Evolutionary conservation across 1,139 yeast species (phyloP).

Genomic region (Suhomyces taliae): DNA sequence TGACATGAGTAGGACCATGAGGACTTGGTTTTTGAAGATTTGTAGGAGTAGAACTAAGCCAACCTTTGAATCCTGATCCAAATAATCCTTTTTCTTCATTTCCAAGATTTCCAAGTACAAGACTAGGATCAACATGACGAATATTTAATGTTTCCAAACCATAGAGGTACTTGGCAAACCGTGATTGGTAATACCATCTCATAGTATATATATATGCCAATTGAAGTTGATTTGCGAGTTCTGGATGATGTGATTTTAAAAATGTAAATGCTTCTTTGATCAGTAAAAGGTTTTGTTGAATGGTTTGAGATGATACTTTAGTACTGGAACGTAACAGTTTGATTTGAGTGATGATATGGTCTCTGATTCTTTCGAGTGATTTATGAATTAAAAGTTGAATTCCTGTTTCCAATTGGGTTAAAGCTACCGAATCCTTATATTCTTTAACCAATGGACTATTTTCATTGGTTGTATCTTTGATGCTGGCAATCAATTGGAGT

Average conservation of each 20-base stretch:
- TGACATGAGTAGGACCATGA: conserved; percentile 14
- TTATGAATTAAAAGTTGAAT: conserved; percentile 48
- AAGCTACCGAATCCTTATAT: conserved; percentile 35
- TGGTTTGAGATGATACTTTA: conserved; percentile 59
- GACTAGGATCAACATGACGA: conserved; percentile 51
- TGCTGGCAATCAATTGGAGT: conserved; percentile 42
- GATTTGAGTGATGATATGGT: conserved; percentile 63
- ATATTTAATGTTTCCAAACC: conserved; percentile 67
- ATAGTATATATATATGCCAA: conserved; percentile 84
- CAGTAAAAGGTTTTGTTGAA: conserved; percentile 66
- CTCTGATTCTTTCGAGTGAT: conserved; percentile 73
- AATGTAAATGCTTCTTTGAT: conserved; percentile 64
- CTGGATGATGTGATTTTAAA: conserved; percentile 52
- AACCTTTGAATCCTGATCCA: conserved; percentile 28
- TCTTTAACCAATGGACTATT: neutral
- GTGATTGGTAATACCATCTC: conserved; percentile 85
- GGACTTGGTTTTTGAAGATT: conserved; percentile 7
- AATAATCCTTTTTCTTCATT: conserved; percentile 30
- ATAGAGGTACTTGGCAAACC: conserved; percentile 76
- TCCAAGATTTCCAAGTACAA: conserved; percentile 47
- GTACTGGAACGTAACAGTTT: conserved; percentile 54
- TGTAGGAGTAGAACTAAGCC: conserved; percentile 21
- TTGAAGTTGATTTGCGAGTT: conserved; percentile 73
- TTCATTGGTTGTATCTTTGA: conserved; percentile 25
- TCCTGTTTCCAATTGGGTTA: conserved; percentile 36